These are phyloP conservation scores for Solanum chilense DNA, from an alignment of 257 asterid genomes.

Conservation along the genomic window DNA sequence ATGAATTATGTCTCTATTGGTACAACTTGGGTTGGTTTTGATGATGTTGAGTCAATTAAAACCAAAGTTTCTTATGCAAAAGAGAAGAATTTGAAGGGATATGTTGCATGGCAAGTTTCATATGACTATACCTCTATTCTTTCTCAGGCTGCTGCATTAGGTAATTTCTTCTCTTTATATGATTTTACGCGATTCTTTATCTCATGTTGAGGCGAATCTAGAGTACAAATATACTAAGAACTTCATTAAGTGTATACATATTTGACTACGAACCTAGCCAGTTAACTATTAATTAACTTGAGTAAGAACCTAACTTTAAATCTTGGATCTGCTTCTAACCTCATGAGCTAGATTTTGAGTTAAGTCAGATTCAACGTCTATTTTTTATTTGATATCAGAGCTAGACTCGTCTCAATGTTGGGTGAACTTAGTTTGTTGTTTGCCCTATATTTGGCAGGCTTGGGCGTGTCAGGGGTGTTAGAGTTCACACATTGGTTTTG, in stretches of 20 bases:
- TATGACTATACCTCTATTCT: slow-evolving; percentile 4
- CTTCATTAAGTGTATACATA: no score
- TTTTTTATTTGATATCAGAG: not conserved
- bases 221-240: not conserved
- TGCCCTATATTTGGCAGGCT: not conserved
- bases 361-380: rapidly evolving
- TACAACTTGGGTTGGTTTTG: slow-evolving; percentile 12
- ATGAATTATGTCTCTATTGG: slow-evolving; percentile 4
- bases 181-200: not conserved
- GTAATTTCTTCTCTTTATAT: not conserved
- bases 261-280: no score
- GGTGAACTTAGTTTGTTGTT: not conserved
- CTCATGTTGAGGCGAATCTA: not conserved
- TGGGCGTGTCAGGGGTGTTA: not conserved
- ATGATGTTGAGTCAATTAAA: slow-evolving; percentile 12
- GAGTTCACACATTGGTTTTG: not conserved
- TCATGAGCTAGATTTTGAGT: not conserved
- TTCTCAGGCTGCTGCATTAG: slow-evolving; percentile 4
- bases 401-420: not conserved
- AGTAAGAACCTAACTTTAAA: not conserved
- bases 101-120: not conserved
- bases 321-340: not conserved
- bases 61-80: slow-evolving; percentile 10
- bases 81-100: slow-evolving; percentile 2
- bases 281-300: no score